Base-by-base conservation (phyloP, 495 filamentous ascomycete genomes). In the Staphylotrichum tortipilum region DNA sequence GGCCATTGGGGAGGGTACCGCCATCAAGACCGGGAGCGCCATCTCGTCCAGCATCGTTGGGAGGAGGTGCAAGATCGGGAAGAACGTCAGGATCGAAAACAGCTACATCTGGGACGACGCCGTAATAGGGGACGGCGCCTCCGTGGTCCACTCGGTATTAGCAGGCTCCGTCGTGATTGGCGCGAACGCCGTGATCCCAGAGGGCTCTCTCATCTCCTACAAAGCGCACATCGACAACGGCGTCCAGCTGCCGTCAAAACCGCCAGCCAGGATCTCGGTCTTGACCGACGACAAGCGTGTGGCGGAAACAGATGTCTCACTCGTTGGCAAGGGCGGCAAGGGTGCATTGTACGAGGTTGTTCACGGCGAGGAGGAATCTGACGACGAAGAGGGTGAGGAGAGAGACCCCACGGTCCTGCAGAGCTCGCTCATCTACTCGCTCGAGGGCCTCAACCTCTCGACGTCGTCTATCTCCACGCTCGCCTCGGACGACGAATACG, bases 21-120 rank as follows among this genome's bases (percentile, higher is more conserved):
- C 76, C 54, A 77, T 97, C 56, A 88, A 86, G 5, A 78, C 86
- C 21, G 80, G 79, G 10, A 83, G 78, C 49, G 72, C 69, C 2
- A 76, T 97, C 28, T 68, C 70, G 14, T 82, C 82, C 54, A 89
- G 85, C 49, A 76, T 88, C 38, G 78, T 99, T 28, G 92, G 92
- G 19, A 78, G 85, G 51, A 77, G 82, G 50, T 95, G 89, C 68
- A 77, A 78, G 55, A 88, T 99, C 52, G 92, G 94, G 21, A 84
- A 77, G 50, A 84, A 91, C 54, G 89, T 90, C 22, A 76, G 65
- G 34, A 80, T 99, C 52, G 75, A 85, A 18, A 75, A 85, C 57
- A 85, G 89, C 10, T 91, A 92, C 59, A 82, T 99, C 54, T 99
- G 94, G 92, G 88, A 96, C 53, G 75, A 83, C 56, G 81, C 80